phyloP scores from a whole-genome alignment of 139 green algal genomes.

The Mesostigma viride region DNA sequence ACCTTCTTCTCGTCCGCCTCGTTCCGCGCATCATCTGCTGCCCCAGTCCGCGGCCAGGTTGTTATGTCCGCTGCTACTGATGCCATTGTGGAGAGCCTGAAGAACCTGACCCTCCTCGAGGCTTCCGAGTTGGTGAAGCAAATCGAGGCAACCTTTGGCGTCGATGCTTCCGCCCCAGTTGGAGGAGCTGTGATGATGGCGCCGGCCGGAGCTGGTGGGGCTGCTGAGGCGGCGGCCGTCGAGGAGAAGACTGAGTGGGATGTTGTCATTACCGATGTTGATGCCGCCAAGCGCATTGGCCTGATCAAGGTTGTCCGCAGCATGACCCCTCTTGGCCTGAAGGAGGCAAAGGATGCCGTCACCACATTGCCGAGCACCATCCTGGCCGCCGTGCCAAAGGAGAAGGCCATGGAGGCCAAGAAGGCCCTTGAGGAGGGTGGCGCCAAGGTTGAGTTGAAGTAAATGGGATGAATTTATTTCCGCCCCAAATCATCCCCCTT shows the following conservation, averaged over 20 bases:
- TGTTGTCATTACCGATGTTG: constrained; percentile 44
- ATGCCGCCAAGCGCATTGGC: constrained; percentile 42
- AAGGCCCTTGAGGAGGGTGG: constrained; percentile 27
- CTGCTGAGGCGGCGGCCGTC: constrained; percentile 31
- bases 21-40: not conserved
- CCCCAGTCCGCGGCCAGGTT: not conserved
- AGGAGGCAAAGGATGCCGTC: constrained; percentile 39
- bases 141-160: constrained; percentile 52
- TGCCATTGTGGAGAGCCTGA: constrained; percentile 51
- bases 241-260: constrained; percentile 59
- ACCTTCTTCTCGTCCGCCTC: not conserved
- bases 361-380: constrained; percentile 31
- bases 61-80: constrained; percentile 30
- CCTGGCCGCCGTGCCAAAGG: constrained; percentile 28
- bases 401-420: constrained; percentile 26
- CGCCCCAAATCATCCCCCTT: too few relatives aligned
- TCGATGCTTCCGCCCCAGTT: constrained; percentile 35
- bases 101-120: constrained; percentile 53
- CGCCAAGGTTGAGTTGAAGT: constrained; percentile 31
- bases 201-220: constrained; percentile 30
- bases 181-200: constrained; percentile 36
- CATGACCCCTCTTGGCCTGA: constrained; percentile 28
- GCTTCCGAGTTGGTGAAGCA: constrained; percentile 46
- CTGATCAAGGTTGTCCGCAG: constrained; percentile 33
- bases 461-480: constrained; percentile 7